These are phyloP conservation scores for Microthyrium microscopicum DNA, from an alignment of 2,329 filamentous ascomycete genomes.

Conservation along the genomic window DNA sequence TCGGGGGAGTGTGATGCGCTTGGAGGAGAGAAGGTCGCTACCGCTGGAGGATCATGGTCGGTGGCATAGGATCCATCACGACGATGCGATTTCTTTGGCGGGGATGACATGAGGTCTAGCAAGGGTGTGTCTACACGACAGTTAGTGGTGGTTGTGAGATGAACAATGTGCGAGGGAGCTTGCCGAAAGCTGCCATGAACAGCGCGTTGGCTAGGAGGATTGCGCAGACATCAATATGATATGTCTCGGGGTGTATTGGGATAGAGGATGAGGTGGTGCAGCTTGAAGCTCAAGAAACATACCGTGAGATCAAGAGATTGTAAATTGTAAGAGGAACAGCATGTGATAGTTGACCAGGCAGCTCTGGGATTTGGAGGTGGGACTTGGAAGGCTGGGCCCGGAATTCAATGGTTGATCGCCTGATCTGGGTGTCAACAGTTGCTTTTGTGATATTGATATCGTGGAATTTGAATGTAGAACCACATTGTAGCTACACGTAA, in stretches of 20 bases:
- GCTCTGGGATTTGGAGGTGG: no score
- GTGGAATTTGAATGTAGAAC: no score
- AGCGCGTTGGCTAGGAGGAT: slow-evolving; percentile 12
- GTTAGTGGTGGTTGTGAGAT: not conserved
- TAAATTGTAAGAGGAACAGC: no score
- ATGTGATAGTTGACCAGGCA: no score
- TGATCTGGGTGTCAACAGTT: no score
- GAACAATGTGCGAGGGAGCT: slow-evolving; percentile 12
- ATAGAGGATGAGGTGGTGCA: not conserved
- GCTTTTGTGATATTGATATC: no score
- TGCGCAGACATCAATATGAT: not conserved
- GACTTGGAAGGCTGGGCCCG: no score
- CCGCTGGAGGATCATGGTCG: slow-evolving; percentile 52
- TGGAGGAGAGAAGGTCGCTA: slow-evolving; percentile 77
- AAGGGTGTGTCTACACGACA: slow-evolving; percentile 20
- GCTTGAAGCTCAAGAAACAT: not conserved
- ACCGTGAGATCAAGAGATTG: not conserved
- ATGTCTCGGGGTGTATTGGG: not conserved
- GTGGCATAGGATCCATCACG: no score
- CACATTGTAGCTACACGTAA: no score
- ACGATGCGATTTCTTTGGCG: slow-evolving; percentile 14
- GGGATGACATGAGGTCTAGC: slow-evolving; percentile 24
- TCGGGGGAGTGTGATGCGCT: slow-evolving; percentile 50
- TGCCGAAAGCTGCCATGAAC: slow-evolving; percentile 26
- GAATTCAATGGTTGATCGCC: no score